Base-by-base conservation (phyloP, 257 asterid species). In the Primulina tabacum region DNA sequence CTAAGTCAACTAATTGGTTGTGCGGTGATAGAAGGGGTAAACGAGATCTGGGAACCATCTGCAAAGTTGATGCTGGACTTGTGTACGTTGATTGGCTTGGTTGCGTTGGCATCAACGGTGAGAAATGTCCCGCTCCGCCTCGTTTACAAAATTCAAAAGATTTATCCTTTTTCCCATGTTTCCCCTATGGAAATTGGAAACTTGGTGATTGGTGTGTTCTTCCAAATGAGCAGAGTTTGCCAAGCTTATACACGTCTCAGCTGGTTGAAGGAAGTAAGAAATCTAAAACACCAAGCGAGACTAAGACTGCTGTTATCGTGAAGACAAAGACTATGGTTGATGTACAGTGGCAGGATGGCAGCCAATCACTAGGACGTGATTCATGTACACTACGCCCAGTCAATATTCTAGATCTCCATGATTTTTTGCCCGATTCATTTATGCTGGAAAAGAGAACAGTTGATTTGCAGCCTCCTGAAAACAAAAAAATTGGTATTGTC, bases 291-390 rank as follows among this genome's bases (percentile, higher is more conserved):
- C 14, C 37, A 20, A n/a, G 52, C 55, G 53, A 68, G 72, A 64
- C 21, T 50, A 50, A 84, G 55, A 73, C 88, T 61, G 90, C 80
- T 63, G 92, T 85, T 70, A 84, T 94, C 64, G 81, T 78, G 6
- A 88, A 80, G 88, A 88, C 88, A 17, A 91, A 78, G 83, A 84
- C 88, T 34, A 89, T 77, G 72, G 83, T 91, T 29, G 92, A 91
- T 63, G 92, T 94, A 26, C 85, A 77, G 32, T 94, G 99, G 99
- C 99, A 94, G 79, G 97, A 94, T 55, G 97, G 97, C 30, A 85
- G 89, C 74, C 71, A 61, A 71, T 85, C 96, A 7, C 2, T 61
- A 20, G 93, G 87, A 21, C 73, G 88, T 63, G 92, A 86, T 77
- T 85, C 97, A 2, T 74, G 75, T 71, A 81, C 84, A 68, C 78